A percentile compares a stretch with the other conserved stretches of the same genome.
These are phyloP conservation scores for Acacia pycnantha DNA, from an alignment of 331 rosid genomes.

Conservation along the genomic window DNA sequence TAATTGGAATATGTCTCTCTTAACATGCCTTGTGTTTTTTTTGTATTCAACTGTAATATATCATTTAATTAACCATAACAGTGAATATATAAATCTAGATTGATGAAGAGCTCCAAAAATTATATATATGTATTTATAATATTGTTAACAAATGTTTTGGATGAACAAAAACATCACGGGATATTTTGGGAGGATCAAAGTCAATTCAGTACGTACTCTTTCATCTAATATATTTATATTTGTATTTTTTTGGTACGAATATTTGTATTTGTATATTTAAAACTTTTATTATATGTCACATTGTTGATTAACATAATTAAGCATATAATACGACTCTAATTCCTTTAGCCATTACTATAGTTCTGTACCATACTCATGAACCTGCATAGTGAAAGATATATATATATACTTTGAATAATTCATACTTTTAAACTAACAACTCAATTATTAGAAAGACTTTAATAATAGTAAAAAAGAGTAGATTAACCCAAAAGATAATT, in stretches of 20 bases:
- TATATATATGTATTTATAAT: not conserved
- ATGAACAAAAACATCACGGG: not conserved
- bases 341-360: no score
- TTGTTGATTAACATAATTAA: not conserved
- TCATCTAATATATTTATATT: not conserved
- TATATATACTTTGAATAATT: not conserved
- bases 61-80: not conserved
- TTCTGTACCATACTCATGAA: not conserved
- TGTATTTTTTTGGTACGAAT: no score
- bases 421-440: no score
- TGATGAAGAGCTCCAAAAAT: not conserved
- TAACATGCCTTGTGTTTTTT: not conserved
- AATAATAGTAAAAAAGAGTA: no score
- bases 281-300: not conserved
- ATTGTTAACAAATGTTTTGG: not conserved
- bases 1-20: not conserved
- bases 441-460: no score
- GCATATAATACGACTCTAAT: not conserved
- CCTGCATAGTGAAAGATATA: not conserved
- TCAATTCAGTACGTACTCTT: not conserved
- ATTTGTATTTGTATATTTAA: not conserved
- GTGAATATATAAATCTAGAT: not conserved
- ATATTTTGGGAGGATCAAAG: not conserved
- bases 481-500: not conserved
- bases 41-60: not conserved